phyloP scores from a whole-genome alignment of 768 basidiomycete species.

The Leccinum boreale region DNA sequence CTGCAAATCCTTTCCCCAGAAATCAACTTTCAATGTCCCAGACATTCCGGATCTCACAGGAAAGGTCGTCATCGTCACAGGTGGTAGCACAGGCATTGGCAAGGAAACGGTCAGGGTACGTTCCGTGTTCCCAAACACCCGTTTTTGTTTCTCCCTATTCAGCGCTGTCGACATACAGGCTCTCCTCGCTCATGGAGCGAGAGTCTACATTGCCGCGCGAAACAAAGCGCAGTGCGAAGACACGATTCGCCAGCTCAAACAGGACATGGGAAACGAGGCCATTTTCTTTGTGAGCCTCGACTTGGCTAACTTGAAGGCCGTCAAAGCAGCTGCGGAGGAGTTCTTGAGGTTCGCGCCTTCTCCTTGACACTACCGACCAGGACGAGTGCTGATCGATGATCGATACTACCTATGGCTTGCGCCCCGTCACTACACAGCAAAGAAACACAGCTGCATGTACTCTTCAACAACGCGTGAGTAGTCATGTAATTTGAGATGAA shows the following conservation, averaged over 20 bases:
- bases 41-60: constrained; percentile 35
- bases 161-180: constrained; percentile 5
- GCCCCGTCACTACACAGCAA: constrained; percentile 25
- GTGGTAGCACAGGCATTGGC: constrained; percentile 32
- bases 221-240: constrained; percentile 22
- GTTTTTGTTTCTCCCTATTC: background rate
- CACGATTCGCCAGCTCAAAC: constrained; percentile 31
- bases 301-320: constrained; percentile 31
- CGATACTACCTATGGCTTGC: background rate
- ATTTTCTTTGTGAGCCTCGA: constrained; percentile 34
- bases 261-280: constrained; percentile 31
- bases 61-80: constrained; percentile 35
- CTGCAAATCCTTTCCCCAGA: constrained; percentile 16
- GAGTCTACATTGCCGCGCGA: constrained; percentile 36
- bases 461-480: constrained; percentile 51
- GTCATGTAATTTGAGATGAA: constrained; percentile 20
- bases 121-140: background rate
- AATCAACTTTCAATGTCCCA: constrained; percentile 25
- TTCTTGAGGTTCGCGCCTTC: constrained; percentile 21
- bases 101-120: constrained; percentile 20
- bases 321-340: constrained; percentile 35
- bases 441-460: constrained; percentile 43
- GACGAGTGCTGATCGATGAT: background rate
- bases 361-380: background rate
- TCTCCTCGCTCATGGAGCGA: constrained; percentile 32